Conservation (phyloP, 2,329 filamentous ascomycete genomes). For the Exophiala lecanii-corni region DNA sequence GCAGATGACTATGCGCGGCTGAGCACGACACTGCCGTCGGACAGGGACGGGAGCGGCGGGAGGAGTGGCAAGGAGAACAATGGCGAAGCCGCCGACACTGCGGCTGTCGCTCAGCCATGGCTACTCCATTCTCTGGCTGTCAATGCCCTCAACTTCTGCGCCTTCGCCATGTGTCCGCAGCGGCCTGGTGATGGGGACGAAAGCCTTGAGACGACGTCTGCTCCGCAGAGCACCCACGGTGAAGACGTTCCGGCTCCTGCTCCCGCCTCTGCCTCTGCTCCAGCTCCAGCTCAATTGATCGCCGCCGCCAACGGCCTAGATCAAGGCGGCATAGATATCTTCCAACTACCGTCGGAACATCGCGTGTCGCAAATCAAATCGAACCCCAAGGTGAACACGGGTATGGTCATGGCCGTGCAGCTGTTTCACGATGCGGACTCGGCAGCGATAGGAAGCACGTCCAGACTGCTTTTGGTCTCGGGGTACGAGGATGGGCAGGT, state of each 20-base stretch:
- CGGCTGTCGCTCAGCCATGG: conserved; percentile 76
- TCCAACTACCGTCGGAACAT: conserved; percentile 68
- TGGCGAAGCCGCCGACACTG: no score
- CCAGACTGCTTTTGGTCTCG: conserved; percentile 49
- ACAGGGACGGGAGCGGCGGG: no score
- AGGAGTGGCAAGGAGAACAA: conserved; percentile 43
- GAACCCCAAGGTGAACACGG: conserved; percentile 39
- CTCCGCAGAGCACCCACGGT: neutral
- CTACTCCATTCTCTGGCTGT: conserved; percentile 78
- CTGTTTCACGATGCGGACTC: conserved; percentile 48
- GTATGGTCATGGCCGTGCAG: conserved; percentile 82
- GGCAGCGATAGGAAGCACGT: neutral
- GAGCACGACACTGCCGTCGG: conserved; percentile 67
- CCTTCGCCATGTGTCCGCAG: conserved; percentile 62
- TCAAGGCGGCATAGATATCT: conserved; percentile 77
- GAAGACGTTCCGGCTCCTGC: no score
- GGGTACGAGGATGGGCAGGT: conserved; percentile 84
- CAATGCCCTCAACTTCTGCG: conserved; percentile 93
- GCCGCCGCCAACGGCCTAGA: conserved; percentile 75
- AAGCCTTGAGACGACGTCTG: neutral
- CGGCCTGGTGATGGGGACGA: conserved; percentile 6
- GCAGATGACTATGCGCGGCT: conserved; percentile 56
- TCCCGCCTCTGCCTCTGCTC: no score
- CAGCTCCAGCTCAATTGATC: no score
- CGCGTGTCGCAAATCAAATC: conserved; percentile 59